Base-by-base conservation (phyloP, 805 yeast genomes). In the Starmerella sp. region DNA sequence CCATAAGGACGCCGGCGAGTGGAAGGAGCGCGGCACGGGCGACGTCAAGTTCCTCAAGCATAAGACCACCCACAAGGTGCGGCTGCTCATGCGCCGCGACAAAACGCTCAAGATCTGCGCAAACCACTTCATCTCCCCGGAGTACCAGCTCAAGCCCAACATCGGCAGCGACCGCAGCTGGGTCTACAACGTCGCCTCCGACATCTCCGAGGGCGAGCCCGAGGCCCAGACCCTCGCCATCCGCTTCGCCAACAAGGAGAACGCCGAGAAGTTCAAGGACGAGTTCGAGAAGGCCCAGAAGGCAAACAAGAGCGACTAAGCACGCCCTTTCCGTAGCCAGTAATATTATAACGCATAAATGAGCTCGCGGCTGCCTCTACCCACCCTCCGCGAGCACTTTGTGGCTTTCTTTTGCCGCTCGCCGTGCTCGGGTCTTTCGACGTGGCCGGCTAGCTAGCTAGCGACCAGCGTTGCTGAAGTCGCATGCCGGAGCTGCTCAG, bases 11-110 rank as follows among this genome's bases (percentile, higher is more conserved):
- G 58, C 57, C 58, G 48, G 83, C 66, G 97, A 93, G 74, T 93
- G 98, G 98, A 93, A 93, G 73, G 98, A 93, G 78, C 86, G 98
- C 77, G 98, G 98, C 66, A 88, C 96, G 37, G 98, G 98, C 67
- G 98, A 93, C 68, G 96, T 89, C 65, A 88, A 93, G 74, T 87
- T 93, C 73, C 81, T 93, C 70, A 78, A 91, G 76, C 96, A 91
- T 76, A 89, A 88, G 72, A 74, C 74, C 59, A 75, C 87, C 56
- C 78, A 80, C 56, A 90, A 88, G 75, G 87, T 86, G 61, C 84
- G 98, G 76, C 73, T 93, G 62, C 77, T 93, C 69, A 93, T 93
- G 98, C 88, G 98, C 81, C 88, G 98, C 77, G 98, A 93, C 76
- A 91, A 91, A 78, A 93, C 97, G 54, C 80, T 93, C 69, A 93